Evolutionary conservation across 2,329 filamentous ascomycete species (phyloP).

Genomic region (Exophiala sp.): DNA sequence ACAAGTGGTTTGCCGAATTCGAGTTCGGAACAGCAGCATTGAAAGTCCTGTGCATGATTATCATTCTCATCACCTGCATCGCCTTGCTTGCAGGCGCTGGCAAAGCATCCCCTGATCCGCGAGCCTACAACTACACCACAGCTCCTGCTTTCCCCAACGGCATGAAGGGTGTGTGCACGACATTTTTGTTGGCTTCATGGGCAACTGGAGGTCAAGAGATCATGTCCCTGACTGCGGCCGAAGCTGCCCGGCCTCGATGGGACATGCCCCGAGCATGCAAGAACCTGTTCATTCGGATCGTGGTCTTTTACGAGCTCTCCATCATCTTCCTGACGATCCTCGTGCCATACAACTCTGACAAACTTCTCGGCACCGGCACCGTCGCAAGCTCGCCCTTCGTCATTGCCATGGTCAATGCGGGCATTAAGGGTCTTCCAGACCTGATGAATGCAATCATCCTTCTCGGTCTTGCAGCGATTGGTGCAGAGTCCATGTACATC

Average conservation of each 20-base stretch:
- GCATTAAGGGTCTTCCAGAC: conserved; percentile 74
- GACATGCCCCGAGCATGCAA: conserved; percentile 52
- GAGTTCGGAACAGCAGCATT: conserved; percentile 20
- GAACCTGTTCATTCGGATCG: conserved; percentile 52
- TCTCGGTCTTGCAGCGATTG: conserved; percentile 62
- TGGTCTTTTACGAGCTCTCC: conserved; percentile 55
- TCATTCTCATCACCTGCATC: conserved; percentile 31
- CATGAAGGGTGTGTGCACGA: conserved; percentile 36
- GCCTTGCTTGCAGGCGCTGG: conserved; percentile 37
- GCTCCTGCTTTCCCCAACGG: conserved; percentile 34
- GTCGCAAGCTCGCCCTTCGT: conserved; percentile 76
- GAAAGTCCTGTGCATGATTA: conserved; percentile 37
- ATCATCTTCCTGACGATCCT: conserved; percentile 57
- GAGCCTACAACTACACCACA: conserved; percentile 1
- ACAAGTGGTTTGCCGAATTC: conserved; percentile 32
- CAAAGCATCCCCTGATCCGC: neutral
- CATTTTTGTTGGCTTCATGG: conserved; percentile 36
- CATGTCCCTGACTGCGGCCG: conserved; percentile 54
- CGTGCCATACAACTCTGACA: conserved; percentile 54
- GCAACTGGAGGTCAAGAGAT: conserved; percentile 44
- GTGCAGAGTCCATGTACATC: conserved; percentile 17
- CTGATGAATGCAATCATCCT: conserved; percentile 83
- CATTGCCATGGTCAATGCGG: conserved; percentile 80
- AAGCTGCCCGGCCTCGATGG: conserved; percentile 48
- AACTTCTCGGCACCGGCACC: conserved; percentile 43